phyloP scores from a whole-genome alignment of 1,284 basidiomycete species.

The Dichomitus squalens region DNA sequence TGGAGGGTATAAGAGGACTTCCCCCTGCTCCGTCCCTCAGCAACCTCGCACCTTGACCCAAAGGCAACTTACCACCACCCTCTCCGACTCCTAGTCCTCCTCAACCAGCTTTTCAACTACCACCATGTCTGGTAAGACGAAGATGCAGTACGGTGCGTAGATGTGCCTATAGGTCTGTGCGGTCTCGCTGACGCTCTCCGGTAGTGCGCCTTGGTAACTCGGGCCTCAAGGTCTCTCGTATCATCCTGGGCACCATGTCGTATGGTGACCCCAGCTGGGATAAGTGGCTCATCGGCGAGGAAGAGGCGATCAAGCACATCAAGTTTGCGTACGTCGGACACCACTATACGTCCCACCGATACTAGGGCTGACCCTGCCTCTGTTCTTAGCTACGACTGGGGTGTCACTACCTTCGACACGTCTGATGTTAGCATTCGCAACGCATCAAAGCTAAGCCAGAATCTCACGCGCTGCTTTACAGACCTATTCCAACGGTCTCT shows the following conservation, averaged over 20 bases:
- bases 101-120: too few relatives aligned
- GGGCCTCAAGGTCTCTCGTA: conserved; percentile 46
- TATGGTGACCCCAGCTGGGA: conserved; percentile 41
- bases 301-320: conserved; percentile 36
- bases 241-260: conserved; percentile 48
- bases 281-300: conserved; percentile 41
- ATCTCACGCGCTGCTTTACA: not conserved
- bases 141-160: too few relatives aligned
- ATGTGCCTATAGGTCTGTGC: too few relatives aligned
- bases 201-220: conserved; percentile 47
- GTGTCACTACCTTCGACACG: conserved; percentile 30
- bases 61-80: too few relatives aligned
- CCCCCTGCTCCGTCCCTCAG: too few relatives aligned
- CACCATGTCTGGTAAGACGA: too few relatives aligned
- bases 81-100: too few relatives aligned
- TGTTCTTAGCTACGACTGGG: conserved; percentile 23
- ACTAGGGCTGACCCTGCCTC: not conserved
- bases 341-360: too few relatives aligned
- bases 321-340: conserved; percentile 36
- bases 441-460: too few relatives aligned
- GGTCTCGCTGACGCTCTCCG: too few relatives aligned
- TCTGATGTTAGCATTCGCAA: conserved; percentile 17
- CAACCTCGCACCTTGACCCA: too few relatives aligned
- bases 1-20: too few relatives aligned
- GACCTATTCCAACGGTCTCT: conserved; percentile 51